Conservation (phyloP, 768 basidiomycete species). For the Hydnomerulius pinastri region DNA sequence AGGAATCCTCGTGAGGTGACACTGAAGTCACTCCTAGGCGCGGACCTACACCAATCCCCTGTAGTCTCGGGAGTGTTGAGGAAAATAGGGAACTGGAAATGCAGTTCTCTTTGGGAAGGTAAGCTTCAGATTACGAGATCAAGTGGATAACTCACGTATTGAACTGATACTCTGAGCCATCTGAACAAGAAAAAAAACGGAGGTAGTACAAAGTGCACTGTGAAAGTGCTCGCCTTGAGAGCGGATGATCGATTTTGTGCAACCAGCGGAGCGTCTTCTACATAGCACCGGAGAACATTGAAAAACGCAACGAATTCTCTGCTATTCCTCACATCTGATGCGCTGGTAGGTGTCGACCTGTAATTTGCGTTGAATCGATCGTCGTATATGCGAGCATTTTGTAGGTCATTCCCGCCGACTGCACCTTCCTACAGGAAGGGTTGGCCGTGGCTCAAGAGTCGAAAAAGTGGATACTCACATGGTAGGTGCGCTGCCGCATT, state of each 20-base stretch:
- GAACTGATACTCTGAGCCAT: background rate
- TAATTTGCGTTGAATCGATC: too few relatives aligned
- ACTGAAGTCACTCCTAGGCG: background rate
- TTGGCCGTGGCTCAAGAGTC: too few relatives aligned
- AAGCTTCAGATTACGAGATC: background rate
- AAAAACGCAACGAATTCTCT: slow-evolving; percentile 4
- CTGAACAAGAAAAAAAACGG: background rate
- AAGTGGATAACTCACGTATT: background rate
- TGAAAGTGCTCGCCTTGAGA: slow-evolving; percentile 1
- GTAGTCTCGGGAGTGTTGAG: background rate
- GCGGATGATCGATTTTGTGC: background rate
- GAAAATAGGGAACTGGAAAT: slow-evolving; percentile 3
- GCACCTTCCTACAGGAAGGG: too few relatives aligned
- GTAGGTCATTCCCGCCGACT: too few relatives aligned
- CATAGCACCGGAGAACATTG: background rate
- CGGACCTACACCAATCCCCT: background rate
- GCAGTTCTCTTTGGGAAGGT: background rate
- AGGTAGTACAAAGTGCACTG: background rate
- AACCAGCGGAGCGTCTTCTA: background rate
- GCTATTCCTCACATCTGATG: too few relatives aligned
- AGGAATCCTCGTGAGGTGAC: background rate
- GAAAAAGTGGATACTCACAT: too few relatives aligned
- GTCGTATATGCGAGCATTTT: too few relatives aligned
- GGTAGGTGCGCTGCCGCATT: too few relatives aligned
- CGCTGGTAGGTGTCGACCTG: too few relatives aligned